These are phyloP conservation scores for Phaeosphaeriaceae sp. DNA, from an alignment of 2,329 filamentous ascomycete species.

Conservation along the genomic window DNA sequence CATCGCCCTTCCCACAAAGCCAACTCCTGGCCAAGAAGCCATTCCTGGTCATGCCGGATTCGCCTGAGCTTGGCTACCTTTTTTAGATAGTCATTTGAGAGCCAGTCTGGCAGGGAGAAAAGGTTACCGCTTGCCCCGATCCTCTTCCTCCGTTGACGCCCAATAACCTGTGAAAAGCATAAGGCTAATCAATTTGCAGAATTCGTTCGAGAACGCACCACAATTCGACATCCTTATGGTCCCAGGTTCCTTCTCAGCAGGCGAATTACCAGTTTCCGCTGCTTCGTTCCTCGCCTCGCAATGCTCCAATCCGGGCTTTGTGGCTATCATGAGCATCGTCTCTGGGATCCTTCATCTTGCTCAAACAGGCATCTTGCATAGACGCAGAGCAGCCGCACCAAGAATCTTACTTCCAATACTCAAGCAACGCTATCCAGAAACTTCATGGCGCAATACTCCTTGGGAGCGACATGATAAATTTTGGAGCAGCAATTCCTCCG, in stretches of 20 bases:
- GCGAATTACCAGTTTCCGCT: conserved; percentile 28
- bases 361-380: conserved; percentile 35
- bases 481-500: conserved; percentile 42
- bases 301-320: conserved; percentile 27
- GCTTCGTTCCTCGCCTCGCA: conserved; percentile 35
- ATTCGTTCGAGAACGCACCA: conserved; percentile 44
- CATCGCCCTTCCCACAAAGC: conserved; percentile 21
- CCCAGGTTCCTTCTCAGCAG: conserved; percentile 38
- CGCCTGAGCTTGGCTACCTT: conserved; percentile 35
- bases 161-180: not conserved
- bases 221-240: conserved; percentile 45
- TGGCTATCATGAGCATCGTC: conserved; percentile 40
- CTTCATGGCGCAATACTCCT: conserved; percentile 33
- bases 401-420: conserved; percentile 31
- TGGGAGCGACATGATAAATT: conserved; percentile 41
- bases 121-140: conserved; percentile 42
- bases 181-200: conserved; percentile 33
- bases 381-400: conserved; percentile 36
- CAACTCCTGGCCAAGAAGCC: conserved; percentile 41
- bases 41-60: conserved; percentile 43
- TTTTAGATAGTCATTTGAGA: conserved; percentile 33
- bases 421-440: conserved; percentile 36
- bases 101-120: conserved; percentile 46
- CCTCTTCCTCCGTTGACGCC: conserved; percentile 4
- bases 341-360: conserved; percentile 40